These are phyloP conservation scores for Lactuca sativa DNA, from an alignment of 129 eudicot species.

Conservation along the genomic window DNA sequence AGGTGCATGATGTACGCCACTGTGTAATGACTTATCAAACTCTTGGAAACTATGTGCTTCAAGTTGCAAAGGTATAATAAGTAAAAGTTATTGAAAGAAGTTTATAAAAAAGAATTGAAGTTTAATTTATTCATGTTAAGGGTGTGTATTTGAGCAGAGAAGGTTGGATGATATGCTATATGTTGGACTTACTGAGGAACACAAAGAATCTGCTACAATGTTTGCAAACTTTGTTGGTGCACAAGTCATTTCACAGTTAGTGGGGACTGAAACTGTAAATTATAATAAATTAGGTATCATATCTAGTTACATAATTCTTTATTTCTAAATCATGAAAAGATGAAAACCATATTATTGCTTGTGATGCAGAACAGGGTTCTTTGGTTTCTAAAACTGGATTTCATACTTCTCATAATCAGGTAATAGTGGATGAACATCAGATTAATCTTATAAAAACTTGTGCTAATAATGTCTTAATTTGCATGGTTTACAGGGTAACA, in stretches of 20 bases:
- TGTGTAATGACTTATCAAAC: slow-evolving; percentile 68
- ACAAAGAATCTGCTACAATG: slow-evolving; percentile 76
- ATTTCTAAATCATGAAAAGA: too few relatives aligned
- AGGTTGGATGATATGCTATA: slow-evolving; percentile 93
- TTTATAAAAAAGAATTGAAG: neutral
- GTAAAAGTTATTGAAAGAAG: slow-evolving; percentile 1
- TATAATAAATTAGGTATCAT: slow-evolving; percentile 42
- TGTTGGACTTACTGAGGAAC: slow-evolving; percentile 91
- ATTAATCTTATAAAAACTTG: neutral
- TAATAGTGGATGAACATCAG: slow-evolving; percentile 25
- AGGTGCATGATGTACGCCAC: slow-evolving; percentile 79
- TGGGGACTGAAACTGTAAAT: slow-evolving; percentile 25
- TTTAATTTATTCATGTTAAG: neutral
- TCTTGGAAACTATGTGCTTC: slow-evolving; percentile 81
- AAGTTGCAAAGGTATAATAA: slow-evolving; percentile 84
- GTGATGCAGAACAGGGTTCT: slow-evolving; percentile 47
- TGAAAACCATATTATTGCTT: neutral
- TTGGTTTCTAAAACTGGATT: slow-evolving; percentile 23
- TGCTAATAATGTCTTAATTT: slow-evolving; percentile 23
- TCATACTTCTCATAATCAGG: slow-evolving; percentile 38
- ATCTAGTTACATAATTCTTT: neutral
- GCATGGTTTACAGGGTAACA: slow-evolving; percentile 51
- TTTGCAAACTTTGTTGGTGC: slow-evolving; percentile 92
- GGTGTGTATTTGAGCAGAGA: slow-evolving; percentile 56
- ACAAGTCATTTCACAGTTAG: slow-evolving; percentile 73